Evolutionary conservation across 1,139 yeast genomes (phyloP), one percentile per base, ranked within the genome.

Genomic region (Diutina mesorugosa): DNA sequence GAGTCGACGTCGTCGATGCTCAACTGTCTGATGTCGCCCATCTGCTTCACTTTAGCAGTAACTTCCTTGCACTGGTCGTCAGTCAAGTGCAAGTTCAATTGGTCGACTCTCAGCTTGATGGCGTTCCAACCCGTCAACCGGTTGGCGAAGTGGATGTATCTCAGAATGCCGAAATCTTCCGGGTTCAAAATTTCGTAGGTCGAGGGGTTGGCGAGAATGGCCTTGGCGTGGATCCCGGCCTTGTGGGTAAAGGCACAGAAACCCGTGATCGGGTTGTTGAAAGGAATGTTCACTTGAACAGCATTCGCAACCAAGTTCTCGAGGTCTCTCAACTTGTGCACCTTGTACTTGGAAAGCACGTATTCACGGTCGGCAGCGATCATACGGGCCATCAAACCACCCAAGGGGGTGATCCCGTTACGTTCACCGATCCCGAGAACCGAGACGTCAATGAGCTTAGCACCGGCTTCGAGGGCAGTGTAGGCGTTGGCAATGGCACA

Each of bases 311-410:
- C 81, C 68, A 80, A 69, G 63, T 78, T 78, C 64, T 80, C 84
- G 64, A 80, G 69, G 60, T 79, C 83, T 68, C 84, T 73, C 61
- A 80, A 73, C 67, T 80, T 78, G 63, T 73, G 74, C 59, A 80
- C 71, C 65, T 79, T 78, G 66, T 80, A 80, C 67, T 80, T 80
- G 61, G 82, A 77, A 63, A 78, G 71, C 57, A 80, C 84, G 63
- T 80, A 80, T 60, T 78, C 81, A 59, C 84, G 75, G 66, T 79
- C 81, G 55, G 84, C 82, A 57, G 82, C 81, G 61, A 80, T 79
- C 84, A 80, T 80, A 66, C 84, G 72, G 48, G 84, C 83, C 81
- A 80, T 80, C 62, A 80, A 75, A n/a, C 83, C 84, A 57, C 84
- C 83, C 60, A 80, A 69, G 28, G 84, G 83, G 45, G 83, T 80